Evolutionary conservation across 169 alveolate species (phyloP).

Genomic region (Amoebophrya sp.): DNA sequence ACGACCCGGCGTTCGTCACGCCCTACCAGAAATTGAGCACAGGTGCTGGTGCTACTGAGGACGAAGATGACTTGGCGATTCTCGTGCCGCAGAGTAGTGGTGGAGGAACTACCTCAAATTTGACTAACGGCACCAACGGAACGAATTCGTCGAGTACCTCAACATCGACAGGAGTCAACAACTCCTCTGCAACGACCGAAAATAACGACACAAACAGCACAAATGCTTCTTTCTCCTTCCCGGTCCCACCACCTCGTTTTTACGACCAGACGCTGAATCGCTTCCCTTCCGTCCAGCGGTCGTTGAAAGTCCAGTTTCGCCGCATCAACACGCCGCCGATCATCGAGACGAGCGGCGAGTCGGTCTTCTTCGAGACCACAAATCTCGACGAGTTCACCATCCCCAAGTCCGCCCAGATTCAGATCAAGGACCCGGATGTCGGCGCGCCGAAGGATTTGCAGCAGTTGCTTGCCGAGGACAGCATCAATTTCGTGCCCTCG

Average conservation of each 20-base stretch:
- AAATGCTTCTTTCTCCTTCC: not conserved
- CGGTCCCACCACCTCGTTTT: too few relatives aligned
- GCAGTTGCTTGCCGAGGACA: not conserved
- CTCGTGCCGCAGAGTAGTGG: not conserved
- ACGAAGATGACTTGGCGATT: not conserved
- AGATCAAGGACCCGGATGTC: not conserved
- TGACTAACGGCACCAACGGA: not conserved
- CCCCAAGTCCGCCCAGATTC: not conserved
- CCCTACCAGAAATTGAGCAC: not conserved
- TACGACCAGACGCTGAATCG: not conserved
- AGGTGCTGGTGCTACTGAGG: too few relatives aligned
- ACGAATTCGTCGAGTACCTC: not conserved
- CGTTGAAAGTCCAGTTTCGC: not conserved
- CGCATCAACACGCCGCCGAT: not conserved
- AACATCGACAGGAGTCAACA: not conserved
- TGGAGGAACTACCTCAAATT: not conserved
- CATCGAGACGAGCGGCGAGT: not conserved
- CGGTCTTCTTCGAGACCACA: not conserved
- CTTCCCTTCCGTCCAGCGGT: not conserved
- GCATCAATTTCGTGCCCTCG: not conserved
- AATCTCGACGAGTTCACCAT: not conserved
- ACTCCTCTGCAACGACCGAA: not conserved
- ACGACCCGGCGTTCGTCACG: not conserved
- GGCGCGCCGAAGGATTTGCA: not conserved
- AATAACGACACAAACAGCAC: not conserved